These are phyloP conservation scores for Lyophyllum decastes DNA, from an alignment of 768 basidiomycete genomes.

Conservation along the genomic window DNA sequence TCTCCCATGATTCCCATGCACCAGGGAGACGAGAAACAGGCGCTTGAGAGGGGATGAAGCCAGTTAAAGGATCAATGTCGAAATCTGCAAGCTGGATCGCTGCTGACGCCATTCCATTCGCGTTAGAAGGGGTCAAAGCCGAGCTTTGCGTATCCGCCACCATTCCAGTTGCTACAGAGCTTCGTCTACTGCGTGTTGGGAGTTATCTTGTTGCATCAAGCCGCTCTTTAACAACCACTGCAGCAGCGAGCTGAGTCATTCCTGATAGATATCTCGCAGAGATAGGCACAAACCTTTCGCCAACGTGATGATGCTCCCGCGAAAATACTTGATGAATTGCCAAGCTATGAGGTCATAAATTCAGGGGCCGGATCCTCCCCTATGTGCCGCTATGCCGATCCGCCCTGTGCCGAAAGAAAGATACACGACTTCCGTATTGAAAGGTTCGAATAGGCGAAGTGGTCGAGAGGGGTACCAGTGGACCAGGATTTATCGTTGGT, in stretches of 20 bases:
- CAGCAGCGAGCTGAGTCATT: not conserved
- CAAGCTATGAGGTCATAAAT: not conserved
- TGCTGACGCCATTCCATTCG: not conserved
- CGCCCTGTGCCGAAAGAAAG: too few relatives aligned
- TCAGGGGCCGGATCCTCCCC: too few relatives aligned
- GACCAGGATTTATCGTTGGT: too few relatives aligned
- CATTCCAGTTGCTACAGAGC: not conserved
- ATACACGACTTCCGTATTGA: too few relatives aligned
- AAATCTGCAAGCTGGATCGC: conserved; percentile 49
- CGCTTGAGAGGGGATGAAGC: conserved; percentile 84
- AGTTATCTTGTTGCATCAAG: not conserved
- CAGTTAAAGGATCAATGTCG: conserved; percentile 88
- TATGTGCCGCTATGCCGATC: too few relatives aligned
- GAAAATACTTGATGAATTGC: not conserved
- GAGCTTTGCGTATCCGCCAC: not conserved
- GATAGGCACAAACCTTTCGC: not conserved
- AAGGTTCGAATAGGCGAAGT: too few relatives aligned
- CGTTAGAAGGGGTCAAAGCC: not conserved
- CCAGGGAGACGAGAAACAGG: conserved; percentile 64
- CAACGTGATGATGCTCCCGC: not conserved
- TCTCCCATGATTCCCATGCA: conserved; percentile 77
- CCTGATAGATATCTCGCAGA: not conserved
- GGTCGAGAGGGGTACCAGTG: too few relatives aligned
- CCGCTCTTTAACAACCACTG: not conserved
- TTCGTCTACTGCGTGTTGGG: not conserved